Base-by-base conservation (phyloP, 2,329 filamentous ascomycete species). In the Cladophialophora carrionii region DNA sequence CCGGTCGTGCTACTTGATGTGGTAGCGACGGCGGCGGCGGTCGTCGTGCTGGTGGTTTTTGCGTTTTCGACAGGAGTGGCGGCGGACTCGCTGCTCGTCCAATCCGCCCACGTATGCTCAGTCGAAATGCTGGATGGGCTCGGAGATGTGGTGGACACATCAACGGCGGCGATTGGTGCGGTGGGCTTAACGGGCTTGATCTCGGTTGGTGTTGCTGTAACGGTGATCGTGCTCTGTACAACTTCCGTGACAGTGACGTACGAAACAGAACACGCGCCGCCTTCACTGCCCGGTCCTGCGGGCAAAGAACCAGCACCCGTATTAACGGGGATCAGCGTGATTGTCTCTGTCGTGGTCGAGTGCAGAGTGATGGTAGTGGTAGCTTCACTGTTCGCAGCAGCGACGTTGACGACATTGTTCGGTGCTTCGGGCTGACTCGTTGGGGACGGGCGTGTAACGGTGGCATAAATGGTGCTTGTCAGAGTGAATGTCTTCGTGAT, bases 161-260 rank as follows among this genome's bases (percentile, higher is more conserved):
- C 66, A 20, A 54, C 14, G 10, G 57, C 57, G 20, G 55, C 62
- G 3, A 61, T 57, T 14, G 57, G 52, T 20, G 54, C 51, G 3
- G 60, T 48, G n/a, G 65, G 56, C 43, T 60, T 61, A 32, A 55
- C 7, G 26, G 37, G 26, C 31, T 56, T 63, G 48, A 49, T n/a
- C 46, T 32, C 57, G 20, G n/a, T 62, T 14, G 63, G 57, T 10
- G 53, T 57, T 8, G 61, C 64, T 5, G 64, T 69, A 14, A 69
- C 64, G 2, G 67, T 69, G 24, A 69, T 43, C 29, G 64, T 69
- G 64, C 67, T 69, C 53, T 69, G 49, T n/a, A 58, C 29, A 6
- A 64, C 56, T 43, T 69, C 55, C 3, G 67, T 69, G 34, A 67
- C 62, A 17, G 67, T 69, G 12, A 69, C 62, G 48, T 63, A 67